Evolutionary conservation across 83 land plant species (phyloP).

Genomic region (Thuja plicata): DNA sequence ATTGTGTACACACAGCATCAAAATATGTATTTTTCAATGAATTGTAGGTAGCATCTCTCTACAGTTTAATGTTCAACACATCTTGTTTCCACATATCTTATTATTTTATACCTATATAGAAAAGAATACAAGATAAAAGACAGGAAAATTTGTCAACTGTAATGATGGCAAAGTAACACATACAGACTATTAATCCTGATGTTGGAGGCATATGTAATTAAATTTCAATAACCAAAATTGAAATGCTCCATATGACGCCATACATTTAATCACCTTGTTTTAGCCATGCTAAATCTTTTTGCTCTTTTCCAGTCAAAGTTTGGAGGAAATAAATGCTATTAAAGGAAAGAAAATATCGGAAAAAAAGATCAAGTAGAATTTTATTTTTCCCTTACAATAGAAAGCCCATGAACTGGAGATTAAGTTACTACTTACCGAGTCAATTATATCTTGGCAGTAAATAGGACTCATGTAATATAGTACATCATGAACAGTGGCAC

Average conservation of each 20-base stretch:
- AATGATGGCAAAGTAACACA: not conserved
- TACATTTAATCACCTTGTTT: not conserved
- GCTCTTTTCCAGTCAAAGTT: not conserved
- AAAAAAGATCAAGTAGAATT: not conserved
- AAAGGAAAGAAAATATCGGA: not conserved
- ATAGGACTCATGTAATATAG: conserved; percentile 99
- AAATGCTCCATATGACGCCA: not conserved
- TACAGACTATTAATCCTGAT: not conserved
- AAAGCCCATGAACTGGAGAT: not conserved
- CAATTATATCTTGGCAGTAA: conserved; percentile 91
- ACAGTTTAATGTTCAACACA: not conserved
- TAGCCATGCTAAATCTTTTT: not conserved
- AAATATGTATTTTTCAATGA: not conserved
- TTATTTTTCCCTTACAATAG: not conserved
- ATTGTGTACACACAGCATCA: not conserved
- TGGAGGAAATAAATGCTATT: not conserved
- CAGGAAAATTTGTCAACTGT: not conserved
- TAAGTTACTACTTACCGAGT: conserved; percentile 64
- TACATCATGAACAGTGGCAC: conserved; percentile 98
- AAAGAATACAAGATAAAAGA: not conserved
- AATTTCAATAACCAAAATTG: not conserved
- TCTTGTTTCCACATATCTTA: not conserved
- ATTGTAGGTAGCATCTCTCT: not conserved
- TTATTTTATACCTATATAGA: not conserved
- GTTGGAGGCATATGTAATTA: not conserved